These are phyloP conservation scores for Rugonectria rugulosa DNA, from an alignment of 2,329 filamentous ascomycete genomes.

Conservation along the genomic window DNA sequence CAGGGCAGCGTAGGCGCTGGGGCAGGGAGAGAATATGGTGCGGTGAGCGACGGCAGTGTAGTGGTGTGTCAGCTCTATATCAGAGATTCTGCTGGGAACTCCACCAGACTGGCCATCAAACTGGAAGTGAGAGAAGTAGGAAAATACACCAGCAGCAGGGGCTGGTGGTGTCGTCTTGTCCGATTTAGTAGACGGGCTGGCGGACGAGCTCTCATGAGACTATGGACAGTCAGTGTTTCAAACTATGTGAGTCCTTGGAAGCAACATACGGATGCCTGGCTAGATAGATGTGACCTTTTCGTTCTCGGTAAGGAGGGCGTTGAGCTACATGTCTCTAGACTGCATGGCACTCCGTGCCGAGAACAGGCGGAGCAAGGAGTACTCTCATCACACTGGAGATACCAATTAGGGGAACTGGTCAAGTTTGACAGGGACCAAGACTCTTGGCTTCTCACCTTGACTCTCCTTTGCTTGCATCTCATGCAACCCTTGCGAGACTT, in stretches of 20 bases:
- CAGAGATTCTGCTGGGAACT: constrained; percentile 1
- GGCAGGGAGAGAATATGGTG: constrained; percentile 8
- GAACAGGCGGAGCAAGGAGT: constrained; percentile 20
- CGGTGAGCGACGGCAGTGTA: constrained; percentile 22
- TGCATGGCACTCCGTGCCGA: constrained; percentile 19
- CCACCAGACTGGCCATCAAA: background rate
- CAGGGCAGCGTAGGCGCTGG: background rate
- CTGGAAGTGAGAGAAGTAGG: constrained; percentile 18
- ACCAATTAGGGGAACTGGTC: too few species aligned
- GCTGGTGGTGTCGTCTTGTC: background rate
- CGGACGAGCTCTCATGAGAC: background rate
- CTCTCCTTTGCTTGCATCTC: constrained; percentile 7
- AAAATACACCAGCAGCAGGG: background rate
- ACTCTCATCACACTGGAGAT: constrained; percentile 22
- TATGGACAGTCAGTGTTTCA: too few species aligned
- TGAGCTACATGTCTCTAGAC: background rate
- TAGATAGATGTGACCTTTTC: background rate
- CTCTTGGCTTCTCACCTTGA: background rate
- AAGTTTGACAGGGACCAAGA: too few species aligned
- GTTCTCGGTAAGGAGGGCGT: too few species aligned
- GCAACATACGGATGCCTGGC: too few species aligned
- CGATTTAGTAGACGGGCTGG: background rate
- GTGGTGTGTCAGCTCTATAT: constrained; percentile 21
- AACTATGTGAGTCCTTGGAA: too few species aligned
- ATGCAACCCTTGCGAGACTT: constrained; percentile 4